phyloP scores from a whole-genome alignment of 2,329 filamentous ascomycete genomes.

The Penicillium brasilianum region DNA sequence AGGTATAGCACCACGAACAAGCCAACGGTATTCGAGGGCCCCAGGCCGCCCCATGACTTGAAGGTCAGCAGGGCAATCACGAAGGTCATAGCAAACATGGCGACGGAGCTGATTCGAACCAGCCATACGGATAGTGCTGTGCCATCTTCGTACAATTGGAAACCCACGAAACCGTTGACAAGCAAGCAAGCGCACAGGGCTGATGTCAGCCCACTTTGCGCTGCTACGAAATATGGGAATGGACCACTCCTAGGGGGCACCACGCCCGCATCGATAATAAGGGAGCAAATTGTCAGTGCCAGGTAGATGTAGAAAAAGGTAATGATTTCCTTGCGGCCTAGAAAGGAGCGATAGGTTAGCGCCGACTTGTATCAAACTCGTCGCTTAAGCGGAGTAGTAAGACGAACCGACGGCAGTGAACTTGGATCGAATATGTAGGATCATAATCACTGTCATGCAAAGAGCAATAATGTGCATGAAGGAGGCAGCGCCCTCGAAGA shows the following conservation, averaged over 20 bases:
- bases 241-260: constrained; percentile 78
- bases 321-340: constrained; percentile 72
- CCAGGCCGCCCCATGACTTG: constrained; percentile 84
- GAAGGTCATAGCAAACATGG: constrained; percentile 85
- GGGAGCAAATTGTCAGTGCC: constrained; percentile 82
- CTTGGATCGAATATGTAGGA: constrained; percentile 93
- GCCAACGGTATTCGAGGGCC: constrained; percentile 82
- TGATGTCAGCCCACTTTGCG: constrained; percentile 82
- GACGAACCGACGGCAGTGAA: constrained; percentile 92
- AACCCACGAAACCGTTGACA: constrained; percentile 97
- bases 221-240: constrained; percentile 89
- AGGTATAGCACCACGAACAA: constrained; percentile 92
- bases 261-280: constrained; percentile 91
- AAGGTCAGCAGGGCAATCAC: constrained; percentile 90
- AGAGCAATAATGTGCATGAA: constrained; percentile 92
- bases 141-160: constrained; percentile 97
- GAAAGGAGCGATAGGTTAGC: constrained; percentile 17
- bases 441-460: constrained; percentile 95
- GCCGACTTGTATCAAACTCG: constrained; percentile 3
- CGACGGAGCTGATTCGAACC: constrained; percentile 75
- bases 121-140: constrained; percentile 94
- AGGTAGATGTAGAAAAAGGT: constrained; percentile 98
- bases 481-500: constrained; percentile 89
- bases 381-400: background rate
- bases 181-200: constrained; percentile 86